A percentile compares a stretch with the other conserved stretches of the same genome.
Conservation (phyloP, 257 asterid genomes). For the Solanum clarkiae region DNA sequence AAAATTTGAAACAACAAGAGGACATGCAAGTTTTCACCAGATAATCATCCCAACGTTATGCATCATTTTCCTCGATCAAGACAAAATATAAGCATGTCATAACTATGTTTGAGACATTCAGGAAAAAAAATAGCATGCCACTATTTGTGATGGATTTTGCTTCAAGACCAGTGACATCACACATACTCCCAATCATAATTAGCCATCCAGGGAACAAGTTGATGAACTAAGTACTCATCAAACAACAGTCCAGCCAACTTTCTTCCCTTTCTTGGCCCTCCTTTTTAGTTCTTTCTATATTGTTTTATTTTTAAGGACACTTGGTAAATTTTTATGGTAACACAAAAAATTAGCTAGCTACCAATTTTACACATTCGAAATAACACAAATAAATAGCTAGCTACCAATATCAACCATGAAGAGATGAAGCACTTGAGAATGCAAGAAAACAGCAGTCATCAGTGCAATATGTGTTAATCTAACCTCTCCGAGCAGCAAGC, state of each 20-base stretch:
- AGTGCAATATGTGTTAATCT: constrained; percentile 1
- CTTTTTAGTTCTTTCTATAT: not conserved
- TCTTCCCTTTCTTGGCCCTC: not conserved
- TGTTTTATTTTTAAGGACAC: not conserved
- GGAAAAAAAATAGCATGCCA: not conserved
- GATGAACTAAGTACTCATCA: not conserved
- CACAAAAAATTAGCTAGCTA: not conserved
- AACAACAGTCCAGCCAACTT: not conserved
- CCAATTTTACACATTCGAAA: not conserved
- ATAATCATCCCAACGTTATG: not conserved
- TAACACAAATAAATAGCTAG: not conserved
- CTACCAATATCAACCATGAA: not conserved
- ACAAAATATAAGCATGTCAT: not conserved
- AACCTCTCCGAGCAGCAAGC: constrained; percentile 98
- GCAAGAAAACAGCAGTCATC: not conserved
- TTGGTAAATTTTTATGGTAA: not conserved
- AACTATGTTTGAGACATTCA: not conserved
- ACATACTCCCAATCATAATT: not conserved
- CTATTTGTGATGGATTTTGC: not conserved
- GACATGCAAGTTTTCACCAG: not conserved
- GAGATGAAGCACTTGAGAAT: not conserved
- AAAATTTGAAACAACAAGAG: not conserved
- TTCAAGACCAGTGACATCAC: not conserved
- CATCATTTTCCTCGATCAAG: not conserved
- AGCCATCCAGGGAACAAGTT: not conserved